phyloP scores from a whole-genome alignment of 2,329 filamentous ascomycete species.

The Aspergillus ibericus region DNA sequence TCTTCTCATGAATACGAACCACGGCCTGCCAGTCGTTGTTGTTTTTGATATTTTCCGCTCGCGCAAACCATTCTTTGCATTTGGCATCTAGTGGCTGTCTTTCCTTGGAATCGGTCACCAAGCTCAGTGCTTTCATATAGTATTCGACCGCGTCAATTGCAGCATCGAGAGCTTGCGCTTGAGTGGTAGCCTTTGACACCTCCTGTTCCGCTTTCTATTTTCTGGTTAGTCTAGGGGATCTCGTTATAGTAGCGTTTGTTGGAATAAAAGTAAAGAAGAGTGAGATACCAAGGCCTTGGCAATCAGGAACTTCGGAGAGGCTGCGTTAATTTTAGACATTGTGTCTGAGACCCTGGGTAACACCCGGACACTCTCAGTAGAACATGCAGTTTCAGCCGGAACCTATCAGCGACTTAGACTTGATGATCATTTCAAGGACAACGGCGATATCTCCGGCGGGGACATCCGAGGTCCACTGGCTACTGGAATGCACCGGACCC shows the following conservation, averaged over 20 bases:
- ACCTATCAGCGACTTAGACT: neutral
- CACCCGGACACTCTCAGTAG: neutral
- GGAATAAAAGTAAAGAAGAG: neutral
- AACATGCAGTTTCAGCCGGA: neutral
- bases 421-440: neutral
- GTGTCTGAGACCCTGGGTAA: constrained; percentile 8
- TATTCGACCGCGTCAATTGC: constrained; percentile 76
- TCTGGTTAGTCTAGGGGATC: constrained; percentile 24
- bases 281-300: constrained; percentile 34
- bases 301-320: constrained; percentile 28
- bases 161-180: constrained; percentile 68
- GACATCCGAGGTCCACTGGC: neutral
- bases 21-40: constrained; percentile 32
- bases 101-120: constrained; percentile 62
- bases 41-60: constrained; percentile 74
- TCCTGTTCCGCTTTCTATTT: constrained; percentile 55
- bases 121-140: constrained; percentile 72
- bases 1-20: constrained; percentile 18
- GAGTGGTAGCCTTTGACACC: constrained; percentile 53
- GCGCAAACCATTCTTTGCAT: constrained; percentile 67
- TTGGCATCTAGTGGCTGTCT: constrained; percentile 66
- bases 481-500: neutral
- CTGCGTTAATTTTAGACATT: constrained; percentile 32
- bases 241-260: neutral
- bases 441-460: neutral